Percentiles rank a stretch among this genome's conserved stretches.
phyloP scores from a whole-genome alignment of 192 early-diverging fungal genomes.

The Linnemannia zychae region DNA sequence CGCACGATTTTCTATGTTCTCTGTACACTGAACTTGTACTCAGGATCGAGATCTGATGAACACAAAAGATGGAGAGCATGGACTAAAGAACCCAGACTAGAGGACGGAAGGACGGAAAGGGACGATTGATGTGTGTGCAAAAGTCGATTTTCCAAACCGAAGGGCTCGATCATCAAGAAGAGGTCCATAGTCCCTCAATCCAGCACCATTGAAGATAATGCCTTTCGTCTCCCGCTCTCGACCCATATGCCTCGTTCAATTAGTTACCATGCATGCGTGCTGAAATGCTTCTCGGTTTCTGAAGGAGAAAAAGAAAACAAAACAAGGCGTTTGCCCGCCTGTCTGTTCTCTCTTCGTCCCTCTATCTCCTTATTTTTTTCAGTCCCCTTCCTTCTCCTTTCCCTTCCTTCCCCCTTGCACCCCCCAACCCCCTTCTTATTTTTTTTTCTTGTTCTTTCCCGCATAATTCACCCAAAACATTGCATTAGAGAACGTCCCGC shows the following conservation, averaged over 20 bases:
- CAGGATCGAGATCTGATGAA: too few species aligned
- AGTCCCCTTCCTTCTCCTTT: not conserved
- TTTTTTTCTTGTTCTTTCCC: not conserved
- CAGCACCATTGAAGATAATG: too few species aligned
- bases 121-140: too few species aligned
- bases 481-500: not conserved
- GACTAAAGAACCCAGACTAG: too few species aligned
- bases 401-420: not conserved
- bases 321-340: not conserved
- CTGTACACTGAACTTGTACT: too few species aligned
- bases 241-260: not conserved
- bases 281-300: not conserved
- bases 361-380: not conserved
- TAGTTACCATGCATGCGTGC: not conserved
- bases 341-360: not conserved
- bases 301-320: not conserved
- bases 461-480: not conserved
- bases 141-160: too few species aligned
- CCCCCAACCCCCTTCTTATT: not conserved
- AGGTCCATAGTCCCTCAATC: too few species aligned
- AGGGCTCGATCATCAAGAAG: too few species aligned
- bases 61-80: too few species aligned
- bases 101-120: too few species aligned
- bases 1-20: too few species aligned
- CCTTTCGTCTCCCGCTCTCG: too few species aligned